Conservation (phyloP, 805 yeast species). For the Candida argentea region DNA sequence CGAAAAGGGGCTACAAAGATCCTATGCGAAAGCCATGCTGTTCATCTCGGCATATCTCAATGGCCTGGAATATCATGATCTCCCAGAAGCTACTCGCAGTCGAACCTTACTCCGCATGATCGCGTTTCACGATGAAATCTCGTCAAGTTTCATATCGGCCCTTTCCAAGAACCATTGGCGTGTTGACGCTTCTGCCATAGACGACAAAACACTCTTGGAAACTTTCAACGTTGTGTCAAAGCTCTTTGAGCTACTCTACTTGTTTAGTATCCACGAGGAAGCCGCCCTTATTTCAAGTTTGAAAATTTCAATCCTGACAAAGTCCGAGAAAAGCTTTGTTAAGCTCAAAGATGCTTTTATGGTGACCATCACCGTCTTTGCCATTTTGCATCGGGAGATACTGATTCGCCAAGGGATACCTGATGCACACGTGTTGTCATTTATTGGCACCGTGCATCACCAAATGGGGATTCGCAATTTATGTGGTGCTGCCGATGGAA, state of each 20-base stretch:
- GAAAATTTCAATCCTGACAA: conserved; percentile 30
- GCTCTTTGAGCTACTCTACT: conserved; percentile 34
- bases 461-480: conserved; percentile 60
- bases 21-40: conserved; percentile 42
- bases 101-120: conserved; percentile 38
- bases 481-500: conserved; percentile 58
- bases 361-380: conserved; percentile 24
- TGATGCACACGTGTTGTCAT: not conserved
- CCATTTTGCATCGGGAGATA: conserved; percentile 24
- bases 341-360: conserved; percentile 37
- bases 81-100: conserved; percentile 22
- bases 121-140: conserved; percentile 44
- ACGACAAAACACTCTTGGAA: conserved; percentile 2
- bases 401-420: not conserved
- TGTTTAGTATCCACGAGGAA: conserved; percentile 46
- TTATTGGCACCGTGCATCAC: conserved; percentile 53
- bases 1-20: conserved; percentile 28
- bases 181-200: conserved; percentile 3
- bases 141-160: conserved; percentile 23
- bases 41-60: conserved; percentile 30
- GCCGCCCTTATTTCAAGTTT: conserved; percentile 27
- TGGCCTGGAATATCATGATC: conserved; percentile 8
- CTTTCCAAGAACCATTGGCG: conserved; percentile 26
- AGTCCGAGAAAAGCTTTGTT: conserved; percentile 33
- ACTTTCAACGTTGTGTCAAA: conserved; percentile 14